phyloP scores from a whole-genome alignment of 129 eudicot species.

The Mikania micrantha region DNA sequence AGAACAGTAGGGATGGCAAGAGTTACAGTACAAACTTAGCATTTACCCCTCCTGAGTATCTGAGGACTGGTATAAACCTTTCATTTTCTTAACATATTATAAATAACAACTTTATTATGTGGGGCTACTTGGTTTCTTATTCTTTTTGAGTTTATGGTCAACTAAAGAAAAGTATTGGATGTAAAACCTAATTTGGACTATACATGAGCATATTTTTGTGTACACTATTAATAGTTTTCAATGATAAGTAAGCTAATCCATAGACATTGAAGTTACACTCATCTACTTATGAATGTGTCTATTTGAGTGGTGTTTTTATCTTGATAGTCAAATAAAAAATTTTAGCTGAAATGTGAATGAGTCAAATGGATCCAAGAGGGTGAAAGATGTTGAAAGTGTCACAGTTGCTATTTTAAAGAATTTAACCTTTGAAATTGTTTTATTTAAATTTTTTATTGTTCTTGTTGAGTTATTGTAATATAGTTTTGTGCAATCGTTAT shows the following conservation, averaged over 20 bases:
- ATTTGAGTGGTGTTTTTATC: not conserved
- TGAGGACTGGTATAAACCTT: slow-evolving; percentile 56
- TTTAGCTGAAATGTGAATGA: not conserved
- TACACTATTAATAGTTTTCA: not conserved
- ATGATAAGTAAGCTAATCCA: not conserved
- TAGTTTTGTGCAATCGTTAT: not conserved
- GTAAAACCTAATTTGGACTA: not conserved
- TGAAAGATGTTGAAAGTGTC: not conserved
- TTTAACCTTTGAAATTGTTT: not conserved
- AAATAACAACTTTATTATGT: not conserved
- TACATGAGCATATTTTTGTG: not conserved
- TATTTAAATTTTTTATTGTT: not conserved
- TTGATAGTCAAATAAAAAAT: not conserved
- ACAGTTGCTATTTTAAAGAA: not conserved
- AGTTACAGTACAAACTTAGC: slow-evolving; percentile 92
- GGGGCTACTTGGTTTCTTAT: not conserved
- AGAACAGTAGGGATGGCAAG: slow-evolving; percentile 90
- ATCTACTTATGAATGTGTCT: not conserved
- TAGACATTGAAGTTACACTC: not conserved
- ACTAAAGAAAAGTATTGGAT: not conserved
- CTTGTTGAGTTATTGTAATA: not conserved
- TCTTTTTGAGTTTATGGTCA: not conserved
- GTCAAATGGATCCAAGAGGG: not conserved
- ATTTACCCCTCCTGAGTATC: slow-evolving; percentile 87
- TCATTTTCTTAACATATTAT: not conserved